phyloP scores from a whole-genome alignment of 1,284 basidiomycete genomes.

The Macrocystidia cucumis region DNA sequence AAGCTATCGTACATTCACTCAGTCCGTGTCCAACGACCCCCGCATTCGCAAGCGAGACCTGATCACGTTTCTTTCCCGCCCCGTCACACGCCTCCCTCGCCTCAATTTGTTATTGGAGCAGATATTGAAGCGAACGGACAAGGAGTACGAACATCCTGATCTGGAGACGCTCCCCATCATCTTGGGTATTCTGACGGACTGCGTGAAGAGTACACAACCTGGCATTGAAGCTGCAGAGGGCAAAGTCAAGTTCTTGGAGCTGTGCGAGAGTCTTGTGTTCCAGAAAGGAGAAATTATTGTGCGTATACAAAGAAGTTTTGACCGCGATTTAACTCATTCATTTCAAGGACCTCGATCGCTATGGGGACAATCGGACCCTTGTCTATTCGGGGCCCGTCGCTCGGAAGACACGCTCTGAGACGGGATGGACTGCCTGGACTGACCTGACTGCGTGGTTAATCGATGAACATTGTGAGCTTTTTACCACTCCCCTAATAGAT shows the following conservation, averaged over 20 bases:
- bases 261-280: constrained; percentile 67
- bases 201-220: constrained; percentile 72
- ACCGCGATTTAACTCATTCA: constrained; percentile 2
- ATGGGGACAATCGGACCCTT: constrained; percentile 64
- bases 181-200: constrained; percentile 51
- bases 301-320: constrained; percentile 13
- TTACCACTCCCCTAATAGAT: not conserved
- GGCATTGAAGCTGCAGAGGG: constrained; percentile 79
- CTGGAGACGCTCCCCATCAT: constrained; percentile 61
- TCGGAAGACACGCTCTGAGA: constrained; percentile 47
- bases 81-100: constrained; percentile 76
- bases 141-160: constrained; percentile 58
- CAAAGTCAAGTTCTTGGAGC: constrained; percentile 76
- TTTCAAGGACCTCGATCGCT: constrained; percentile 71
- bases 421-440: constrained; percentile 55
- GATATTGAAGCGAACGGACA: constrained; percentile 59
- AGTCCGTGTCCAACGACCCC: constrained; percentile 53
- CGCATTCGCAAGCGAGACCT: constrained; percentile 72
- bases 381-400: constrained; percentile 54
- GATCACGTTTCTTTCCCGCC: constrained; percentile 73
- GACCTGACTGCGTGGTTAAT: constrained; percentile 64
- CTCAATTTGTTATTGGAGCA: constrained; percentile 68
- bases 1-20: constrained; percentile 58
- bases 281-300: constrained; percentile 77
- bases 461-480: constrained; percentile 64